These are phyloP conservation scores for Chlamydomonas sp. DNA, from an alignment of 139 green algal genomes.

Conservation along the genomic window DNA sequence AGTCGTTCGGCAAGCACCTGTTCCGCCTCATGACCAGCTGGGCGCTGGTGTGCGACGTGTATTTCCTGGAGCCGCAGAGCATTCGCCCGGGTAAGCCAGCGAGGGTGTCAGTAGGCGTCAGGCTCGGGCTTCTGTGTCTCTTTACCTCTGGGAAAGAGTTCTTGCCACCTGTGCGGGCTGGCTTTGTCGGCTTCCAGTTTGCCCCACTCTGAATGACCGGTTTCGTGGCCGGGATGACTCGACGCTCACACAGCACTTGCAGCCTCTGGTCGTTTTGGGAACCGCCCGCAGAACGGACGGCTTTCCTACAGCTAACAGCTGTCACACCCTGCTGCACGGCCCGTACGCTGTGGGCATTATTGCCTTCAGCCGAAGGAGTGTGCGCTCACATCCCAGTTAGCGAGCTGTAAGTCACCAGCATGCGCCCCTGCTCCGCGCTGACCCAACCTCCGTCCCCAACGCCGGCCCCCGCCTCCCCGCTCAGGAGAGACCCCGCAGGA, in stretches of 20 bases:
- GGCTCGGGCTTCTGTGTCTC: not conserved
- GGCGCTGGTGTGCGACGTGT: constrained; percentile 96
- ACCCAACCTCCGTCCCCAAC: not conserved
- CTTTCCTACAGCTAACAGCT: too few relatives aligned
- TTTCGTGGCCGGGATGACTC: not conserved
- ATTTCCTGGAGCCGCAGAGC: constrained; percentile 93
- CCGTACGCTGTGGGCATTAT: too few relatives aligned
- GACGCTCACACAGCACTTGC: too few relatives aligned
- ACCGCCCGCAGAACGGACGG: too few relatives aligned
- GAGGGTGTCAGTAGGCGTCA: not conserved
- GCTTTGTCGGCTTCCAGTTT: not conserved
- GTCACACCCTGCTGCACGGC: too few relatives aligned
- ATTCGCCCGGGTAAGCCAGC: constrained; percentile 27
- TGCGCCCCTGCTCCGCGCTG: not conserved
- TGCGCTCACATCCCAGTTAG: too few relatives aligned
- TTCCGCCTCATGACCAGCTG: constrained; percentile 94
- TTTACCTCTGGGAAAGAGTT: not conserved
- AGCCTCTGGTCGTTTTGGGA: too few relatives aligned
- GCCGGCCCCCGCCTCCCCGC: not conserved
- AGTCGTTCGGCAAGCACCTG: constrained; percentile 95
- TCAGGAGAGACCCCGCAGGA: constrained; percentile 77
- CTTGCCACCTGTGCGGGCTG: not conserved
- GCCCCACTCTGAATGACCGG: not conserved
- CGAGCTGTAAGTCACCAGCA: too few relatives aligned
- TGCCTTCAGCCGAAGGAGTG: too few relatives aligned